Evolutionary conservation across 139 green algal genomes (phyloP).

Genomic region (Tetratostichococcus sp.): DNA sequence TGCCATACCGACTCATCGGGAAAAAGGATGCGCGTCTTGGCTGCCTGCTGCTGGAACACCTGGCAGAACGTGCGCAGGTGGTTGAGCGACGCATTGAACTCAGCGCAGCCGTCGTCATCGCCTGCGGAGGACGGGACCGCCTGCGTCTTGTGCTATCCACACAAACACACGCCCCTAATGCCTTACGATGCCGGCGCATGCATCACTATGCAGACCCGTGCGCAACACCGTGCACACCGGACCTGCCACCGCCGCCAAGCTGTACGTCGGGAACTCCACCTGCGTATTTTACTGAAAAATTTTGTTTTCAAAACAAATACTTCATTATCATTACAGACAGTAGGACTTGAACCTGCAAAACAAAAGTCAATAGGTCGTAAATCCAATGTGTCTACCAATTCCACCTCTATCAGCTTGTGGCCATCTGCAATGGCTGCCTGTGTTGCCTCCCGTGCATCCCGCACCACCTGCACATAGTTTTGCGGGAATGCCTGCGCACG

Average conservation of each 20-base stretch:
- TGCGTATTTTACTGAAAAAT: constrained; percentile 33
- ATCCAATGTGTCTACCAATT: constrained; percentile 30
- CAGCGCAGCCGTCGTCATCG: constrained; percentile 63
- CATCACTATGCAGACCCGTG: too few species aligned
- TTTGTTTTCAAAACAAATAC: constrained; percentile 6
- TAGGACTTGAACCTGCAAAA: constrained; percentile 22
- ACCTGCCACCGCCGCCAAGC: constrained; percentile 30
- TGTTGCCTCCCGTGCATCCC: constrained; percentile 43
- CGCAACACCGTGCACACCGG: too few species aligned
- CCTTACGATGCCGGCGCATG: too few species aligned
- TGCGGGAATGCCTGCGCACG: constrained; percentile 19
- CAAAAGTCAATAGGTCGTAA: constrained; percentile 24
- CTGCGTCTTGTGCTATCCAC: too few species aligned
- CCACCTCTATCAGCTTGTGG: constrained; percentile 48
- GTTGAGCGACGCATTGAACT: constrained; percentile 53
- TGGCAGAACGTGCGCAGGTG: constrained; percentile 55
- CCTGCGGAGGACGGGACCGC: constrained; percentile 36
- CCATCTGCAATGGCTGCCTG: constrained; percentile 47
- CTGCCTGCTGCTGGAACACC: constrained; percentile 38
- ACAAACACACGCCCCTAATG: too few species aligned
- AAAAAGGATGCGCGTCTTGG: constrained; percentile 64
- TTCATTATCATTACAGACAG: constrained; percentile 2
- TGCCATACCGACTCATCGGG: constrained; percentile 45
- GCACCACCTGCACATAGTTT: constrained; percentile 46
- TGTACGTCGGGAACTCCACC: constrained; percentile 48